Base-by-base conservation (phyloP, 495 filamentous ascomycete species). In the Penicillium odoratum region DNA sequence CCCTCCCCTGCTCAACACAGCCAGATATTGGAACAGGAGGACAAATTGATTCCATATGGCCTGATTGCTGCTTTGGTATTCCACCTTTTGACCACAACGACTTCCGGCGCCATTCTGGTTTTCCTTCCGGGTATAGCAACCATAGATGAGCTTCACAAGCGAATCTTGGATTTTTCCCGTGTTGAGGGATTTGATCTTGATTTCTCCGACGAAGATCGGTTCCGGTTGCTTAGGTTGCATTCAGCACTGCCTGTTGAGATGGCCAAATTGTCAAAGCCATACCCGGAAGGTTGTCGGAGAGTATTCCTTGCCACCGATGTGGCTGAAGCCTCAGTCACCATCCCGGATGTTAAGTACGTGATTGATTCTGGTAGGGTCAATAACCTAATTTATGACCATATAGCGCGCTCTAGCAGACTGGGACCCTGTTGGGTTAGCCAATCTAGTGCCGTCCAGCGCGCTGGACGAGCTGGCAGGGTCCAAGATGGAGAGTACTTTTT, bases 251-350 rank as follows among this genome's bases (percentile, higher is more conserved):
- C 77, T 7, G 72, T 74, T 11, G 68, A 66, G 25, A 78, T 84
- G 54, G 69, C 66, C 4, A 76, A 81, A 16, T 69, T 84, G 25
- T 76, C 80, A 57, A 66, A 70, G 3, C 62, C 74, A 5, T 65
- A 77, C 8, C 78, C 79, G 15, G 30, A 60, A 46, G 82, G 80
- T 18, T 81, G 80, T 43, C 73, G 84, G 40, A 79, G 84, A 57
- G 74, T 86, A 29, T 79, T 86, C 42, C 67, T 86, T 10, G 71
- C 83, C 10, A 86, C 83, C 0, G 84, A 86, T 59, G 80, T 86
- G 51, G 82, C 83, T 3, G 83, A 86, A 61, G 85, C 83, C 0
- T 85, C 83, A 5, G 63, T 86, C 30, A 86, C 83, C 3, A 79
- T 86, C 40, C 78, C 83, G 9, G 84, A 86, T 55, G 81, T 86